phyloP scores from a whole-genome alignment of 805 yeast genomes.

The Suhomyces sp. region DNA sequence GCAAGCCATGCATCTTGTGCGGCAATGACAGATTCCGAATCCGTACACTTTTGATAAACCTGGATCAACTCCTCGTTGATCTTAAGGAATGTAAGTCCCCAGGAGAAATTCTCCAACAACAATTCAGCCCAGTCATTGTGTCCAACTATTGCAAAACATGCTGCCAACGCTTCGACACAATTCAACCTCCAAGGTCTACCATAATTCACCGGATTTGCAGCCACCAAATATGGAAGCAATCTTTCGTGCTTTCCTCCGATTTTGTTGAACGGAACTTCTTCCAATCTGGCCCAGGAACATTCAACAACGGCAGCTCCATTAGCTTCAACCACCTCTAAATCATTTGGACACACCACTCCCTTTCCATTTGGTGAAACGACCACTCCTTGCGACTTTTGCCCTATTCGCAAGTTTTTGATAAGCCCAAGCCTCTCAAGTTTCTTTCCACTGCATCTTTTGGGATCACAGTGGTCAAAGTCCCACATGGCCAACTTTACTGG shows the following conservation, averaged over 20 bases:
- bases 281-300: constrained; percentile 98
- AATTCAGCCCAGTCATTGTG: constrained; percentile 84
- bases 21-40: constrained; percentile 64
- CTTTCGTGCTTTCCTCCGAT: constrained; percentile 92
- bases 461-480: constrained; percentile 99
- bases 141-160: constrained; percentile 93
- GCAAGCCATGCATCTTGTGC: constrained; percentile 79
- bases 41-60: constrained; percentile 76
- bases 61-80: constrained; percentile 78
- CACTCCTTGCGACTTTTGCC: constrained; percentile 88
- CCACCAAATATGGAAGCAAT: constrained; percentile 85
- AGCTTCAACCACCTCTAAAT: constrained; percentile 69
- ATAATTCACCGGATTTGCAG: constrained; percentile 96
- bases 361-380: constrained; percentile 94
- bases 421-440: constrained; percentile 86
- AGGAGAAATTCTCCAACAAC: constrained; percentile 75
- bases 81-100: constrained; percentile 89
- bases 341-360: constrained; percentile 86
- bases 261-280: constrained; percentile 90
- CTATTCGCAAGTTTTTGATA: constrained; percentile 76
- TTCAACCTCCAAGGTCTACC: constrained; percentile 95
- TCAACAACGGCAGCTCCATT: constrained; percentile 97
- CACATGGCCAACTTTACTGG: constrained; percentile 95
- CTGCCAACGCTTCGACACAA: constrained; percentile 97
- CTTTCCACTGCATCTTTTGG: constrained; percentile 95